Evolutionary conservation across 441 rosid genomes (phyloP).

Genomic region (Gossypium davidsonii): DNA sequence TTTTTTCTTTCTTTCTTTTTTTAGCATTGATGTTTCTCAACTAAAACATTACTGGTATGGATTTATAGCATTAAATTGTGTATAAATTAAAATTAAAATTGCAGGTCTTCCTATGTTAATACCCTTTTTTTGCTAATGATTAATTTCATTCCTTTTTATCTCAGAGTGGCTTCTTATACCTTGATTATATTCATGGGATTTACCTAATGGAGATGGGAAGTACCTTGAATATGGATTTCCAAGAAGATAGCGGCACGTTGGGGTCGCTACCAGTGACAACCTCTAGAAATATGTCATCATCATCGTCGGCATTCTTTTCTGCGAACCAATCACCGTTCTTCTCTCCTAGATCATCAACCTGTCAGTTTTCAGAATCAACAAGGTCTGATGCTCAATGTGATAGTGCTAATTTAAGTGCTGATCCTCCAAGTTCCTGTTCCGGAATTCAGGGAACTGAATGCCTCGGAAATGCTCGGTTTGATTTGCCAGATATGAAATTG

Average conservation of each 20-base stretch:
- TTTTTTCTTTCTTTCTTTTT: too few relatives aligned
- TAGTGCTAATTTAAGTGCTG: constrained; percentile 34
- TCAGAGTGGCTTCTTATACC: constrained; percentile 36
- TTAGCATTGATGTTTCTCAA: too few relatives aligned
- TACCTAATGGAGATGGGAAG: constrained; percentile 19
- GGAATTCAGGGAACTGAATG: constrained; percentile 45
- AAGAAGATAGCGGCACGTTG: constrained; percentile 69
- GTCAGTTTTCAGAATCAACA: constrained; percentile 52
- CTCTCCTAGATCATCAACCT: constrained; percentile 73
- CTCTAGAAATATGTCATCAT: constrained; percentile 71
- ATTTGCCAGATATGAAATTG: constrained; percentile 35
- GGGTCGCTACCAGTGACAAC: constrained; percentile 48
- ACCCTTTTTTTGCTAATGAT: constrained; percentile 12
- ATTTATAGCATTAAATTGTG: neutral
- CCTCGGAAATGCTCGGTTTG: constrained; percentile 28
- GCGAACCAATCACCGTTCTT: constrained; percentile 93
- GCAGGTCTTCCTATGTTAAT: neutral
- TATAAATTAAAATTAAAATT: neutral
- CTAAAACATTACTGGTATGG: constrained; percentile 2
- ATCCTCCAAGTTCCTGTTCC: constrained; percentile 49
- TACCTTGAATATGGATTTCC: constrained; percentile 46
- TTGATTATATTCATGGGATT: constrained; percentile 32
- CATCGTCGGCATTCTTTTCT: constrained; percentile 83
- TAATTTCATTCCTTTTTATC: constrained; percentile 13
- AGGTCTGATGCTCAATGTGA: constrained; percentile 61